These are phyloP conservation scores for Parsonsia alboflavescens DNA, from an alignment of 257 asterid species.

Conservation along the genomic window DNA sequence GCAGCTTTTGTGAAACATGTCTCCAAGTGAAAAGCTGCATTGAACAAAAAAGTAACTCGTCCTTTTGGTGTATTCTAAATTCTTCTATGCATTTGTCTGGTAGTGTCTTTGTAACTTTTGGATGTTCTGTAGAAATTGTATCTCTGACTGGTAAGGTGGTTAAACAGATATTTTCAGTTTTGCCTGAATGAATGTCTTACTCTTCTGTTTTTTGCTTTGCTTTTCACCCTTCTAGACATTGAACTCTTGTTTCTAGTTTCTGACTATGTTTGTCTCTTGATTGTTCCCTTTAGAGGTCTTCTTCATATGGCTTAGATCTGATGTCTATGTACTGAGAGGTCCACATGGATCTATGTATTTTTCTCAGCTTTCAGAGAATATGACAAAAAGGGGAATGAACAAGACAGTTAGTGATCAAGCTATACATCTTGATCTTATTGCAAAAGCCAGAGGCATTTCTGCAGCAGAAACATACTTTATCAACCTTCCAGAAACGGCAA, in stretches of 20 bases:
- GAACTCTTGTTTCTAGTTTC: neutral
- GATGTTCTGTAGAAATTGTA: neutral
- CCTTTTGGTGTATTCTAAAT: neutral
- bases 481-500: slow-evolving; percentile 66
- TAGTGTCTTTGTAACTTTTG: neutral
- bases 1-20: neutral
- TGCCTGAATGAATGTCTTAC: neutral
- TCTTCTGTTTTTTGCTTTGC: neutral
- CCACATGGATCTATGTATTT: slow-evolving; percentile 11
- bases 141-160: neutral
- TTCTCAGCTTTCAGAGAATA: slow-evolving; percentile 69
- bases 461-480: slow-evolving; percentile 77
- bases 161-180: neutral
- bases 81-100: neutral
- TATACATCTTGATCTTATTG: slow-evolving; percentile 79
- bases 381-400: slow-evolving; percentile 84
- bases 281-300: neutral
- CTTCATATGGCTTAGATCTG: neutral
- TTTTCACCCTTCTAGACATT: neutral
- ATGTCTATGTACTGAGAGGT: neutral
- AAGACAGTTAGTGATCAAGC: slow-evolving; percentile 86
- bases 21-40: neutral
- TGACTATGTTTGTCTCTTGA: neutral
- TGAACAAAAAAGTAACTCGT: too few relatives aligned
- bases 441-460: slow-evolving; percentile 56